Percentiles rank a stretch among this genome's conserved stretches.
Evolutionary conservation across 2,329 filamentous ascomycete genomes (phyloP).

Genomic region (Aspergillus bombycis): DNA sequence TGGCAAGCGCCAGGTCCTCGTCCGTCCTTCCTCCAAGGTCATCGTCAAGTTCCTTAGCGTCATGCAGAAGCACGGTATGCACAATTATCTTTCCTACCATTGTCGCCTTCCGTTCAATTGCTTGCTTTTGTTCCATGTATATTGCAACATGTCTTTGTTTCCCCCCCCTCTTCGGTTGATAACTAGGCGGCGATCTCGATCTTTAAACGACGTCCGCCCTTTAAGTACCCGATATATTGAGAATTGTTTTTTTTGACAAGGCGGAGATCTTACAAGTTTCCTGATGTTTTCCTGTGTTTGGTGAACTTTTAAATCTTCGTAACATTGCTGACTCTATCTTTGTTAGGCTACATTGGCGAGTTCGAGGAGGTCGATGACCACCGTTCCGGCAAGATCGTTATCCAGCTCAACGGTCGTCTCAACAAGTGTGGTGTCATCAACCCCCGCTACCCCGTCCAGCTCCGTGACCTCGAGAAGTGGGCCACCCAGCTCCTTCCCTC

Average conservation of each 20-base stretch:
- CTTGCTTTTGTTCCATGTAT: slow-evolving; percentile 9
- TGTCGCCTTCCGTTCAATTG: slow-evolving; percentile 45
- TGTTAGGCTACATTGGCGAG: slow-evolving; percentile 93
- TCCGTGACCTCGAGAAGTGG: slow-evolving; percentile 99
- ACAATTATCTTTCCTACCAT: slow-evolving; percentile 33
- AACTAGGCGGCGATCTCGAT: slow-evolving; percentile 97
- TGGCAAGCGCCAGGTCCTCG: slow-evolving; percentile 98
- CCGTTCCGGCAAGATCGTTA: slow-evolving; percentile 99
- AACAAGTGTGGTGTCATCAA: slow-evolving; percentile 99
- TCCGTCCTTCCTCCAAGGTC: slow-evolving; percentile 98
- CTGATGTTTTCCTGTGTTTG: slow-evolving; percentile 69
- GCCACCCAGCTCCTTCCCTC: slow-evolving; percentile 98
- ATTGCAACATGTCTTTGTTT: neutral
- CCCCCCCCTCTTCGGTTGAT: slow-evolving; percentile 72
- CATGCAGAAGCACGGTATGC: slow-evolving; percentile 99
- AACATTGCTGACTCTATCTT: slow-evolving; percentile 68
- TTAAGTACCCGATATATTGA: slow-evolving; percentile 99
- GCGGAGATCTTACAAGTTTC: slow-evolving; percentile 97
- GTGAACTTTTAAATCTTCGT: slow-evolving; percentile 90
- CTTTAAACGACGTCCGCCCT: slow-evolving; percentile 87
- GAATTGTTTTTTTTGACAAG: slow-evolving; percentile 49
- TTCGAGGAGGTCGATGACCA: slow-evolving; percentile 99
- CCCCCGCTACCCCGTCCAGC: slow-evolving; percentile 98
- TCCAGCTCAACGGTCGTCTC: slow-evolving; percentile 98
- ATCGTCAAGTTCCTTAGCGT: slow-evolving; percentile 99